These are phyloP conservation scores for Eragrostis curvula DNA, from an alignment of 176 grass and related monocot species.

Conservation along the genomic window DNA sequence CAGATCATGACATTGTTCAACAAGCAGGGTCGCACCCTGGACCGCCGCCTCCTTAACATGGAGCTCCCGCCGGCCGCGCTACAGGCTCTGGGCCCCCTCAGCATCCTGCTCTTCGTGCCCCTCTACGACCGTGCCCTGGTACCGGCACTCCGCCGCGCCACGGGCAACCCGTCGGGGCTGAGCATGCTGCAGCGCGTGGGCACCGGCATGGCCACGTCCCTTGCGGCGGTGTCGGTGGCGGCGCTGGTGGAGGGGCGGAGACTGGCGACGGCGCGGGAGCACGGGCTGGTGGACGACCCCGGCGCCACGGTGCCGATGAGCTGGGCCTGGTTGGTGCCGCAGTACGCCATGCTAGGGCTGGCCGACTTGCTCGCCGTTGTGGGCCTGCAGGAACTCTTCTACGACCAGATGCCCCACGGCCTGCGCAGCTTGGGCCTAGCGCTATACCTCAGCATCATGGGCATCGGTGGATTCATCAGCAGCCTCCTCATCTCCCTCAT, in stretches of 20 bases:
- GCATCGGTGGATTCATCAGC: conserved; percentile 64
- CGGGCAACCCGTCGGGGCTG: conserved; percentile 45
- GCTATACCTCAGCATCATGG: conserved; percentile 65
- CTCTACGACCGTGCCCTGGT: conserved; percentile 56
- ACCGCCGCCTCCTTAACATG: conserved; percentile 12
- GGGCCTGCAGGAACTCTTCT: conserved; percentile 71
- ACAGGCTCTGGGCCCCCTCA: conserved; percentile 26
- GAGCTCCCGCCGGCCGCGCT: conserved; percentile 59
- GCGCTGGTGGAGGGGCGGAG: conserved; percentile 54
- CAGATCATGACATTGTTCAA: conserved; percentile 62
- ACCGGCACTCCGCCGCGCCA: conserved; percentile 33
- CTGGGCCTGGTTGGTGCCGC: conserved; percentile 55
- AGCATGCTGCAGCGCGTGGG: conserved; percentile 66
- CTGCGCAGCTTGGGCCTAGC: conserved; percentile 55
- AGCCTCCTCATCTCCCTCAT: conserved; percentile 57
- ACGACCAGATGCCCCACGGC: conserved; percentile 55
- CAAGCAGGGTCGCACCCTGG: conserved; percentile 59
- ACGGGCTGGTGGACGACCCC: conserved; percentile 47
- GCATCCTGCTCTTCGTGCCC: conserved; percentile 54
- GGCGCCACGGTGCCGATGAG: too few species aligned
- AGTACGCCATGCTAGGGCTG: conserved; percentile 55
- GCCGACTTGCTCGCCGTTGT: conserved; percentile 55
- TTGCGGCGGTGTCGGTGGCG: conserved; percentile 15
- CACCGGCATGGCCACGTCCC: conserved; percentile 50
- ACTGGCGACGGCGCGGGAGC: conserved; percentile 33